Percentiles rank a stretch among this genome's conserved stretches.
Evolutionary conservation across 208 protist genomes (phyloP).

Genomic region (Plasmodiophora brassicae): DNA sequence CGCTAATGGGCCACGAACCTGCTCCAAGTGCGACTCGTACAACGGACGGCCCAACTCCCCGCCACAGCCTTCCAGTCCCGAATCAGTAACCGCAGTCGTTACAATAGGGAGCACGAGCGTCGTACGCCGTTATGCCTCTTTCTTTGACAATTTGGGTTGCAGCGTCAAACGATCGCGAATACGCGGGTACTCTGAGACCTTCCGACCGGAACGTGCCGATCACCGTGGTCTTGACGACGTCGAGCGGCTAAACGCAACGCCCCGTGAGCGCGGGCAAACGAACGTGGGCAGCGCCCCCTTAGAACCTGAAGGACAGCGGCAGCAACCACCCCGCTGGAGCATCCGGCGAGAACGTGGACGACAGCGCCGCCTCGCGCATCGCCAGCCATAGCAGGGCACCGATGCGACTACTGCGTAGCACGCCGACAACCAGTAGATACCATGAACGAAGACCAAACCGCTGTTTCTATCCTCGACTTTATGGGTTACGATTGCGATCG

Average conservation of each 20-base stretch:
- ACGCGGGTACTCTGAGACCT: neutral
- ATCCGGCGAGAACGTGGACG: neutral
- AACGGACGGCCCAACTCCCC: neutral
- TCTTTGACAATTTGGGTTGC: neutral
- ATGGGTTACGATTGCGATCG: no score
- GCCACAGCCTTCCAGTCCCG: neutral
- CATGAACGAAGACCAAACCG: no score
- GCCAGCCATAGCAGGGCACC: no score
- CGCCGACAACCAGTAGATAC: no score
- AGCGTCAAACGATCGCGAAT: neutral
- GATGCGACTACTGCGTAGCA: no score
- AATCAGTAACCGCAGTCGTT: neutral
- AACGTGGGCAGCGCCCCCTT: neutral
- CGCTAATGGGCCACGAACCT: no score
- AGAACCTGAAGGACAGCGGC: neutral
- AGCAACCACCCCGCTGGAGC: neutral
- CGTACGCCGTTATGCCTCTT: neutral
- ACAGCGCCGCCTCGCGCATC: no score
- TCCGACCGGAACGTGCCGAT: neutral
- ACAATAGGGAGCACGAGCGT: neutral
- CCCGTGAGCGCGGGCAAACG: neutral
- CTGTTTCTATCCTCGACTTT: no score
- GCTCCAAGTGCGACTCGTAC: neutral
- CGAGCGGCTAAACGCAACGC: neutral
- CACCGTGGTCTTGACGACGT: neutral